phyloP scores from a whole-genome alignment of 2,329 filamentous ascomycete species.

The Colletotrichum abscissum region DNA sequence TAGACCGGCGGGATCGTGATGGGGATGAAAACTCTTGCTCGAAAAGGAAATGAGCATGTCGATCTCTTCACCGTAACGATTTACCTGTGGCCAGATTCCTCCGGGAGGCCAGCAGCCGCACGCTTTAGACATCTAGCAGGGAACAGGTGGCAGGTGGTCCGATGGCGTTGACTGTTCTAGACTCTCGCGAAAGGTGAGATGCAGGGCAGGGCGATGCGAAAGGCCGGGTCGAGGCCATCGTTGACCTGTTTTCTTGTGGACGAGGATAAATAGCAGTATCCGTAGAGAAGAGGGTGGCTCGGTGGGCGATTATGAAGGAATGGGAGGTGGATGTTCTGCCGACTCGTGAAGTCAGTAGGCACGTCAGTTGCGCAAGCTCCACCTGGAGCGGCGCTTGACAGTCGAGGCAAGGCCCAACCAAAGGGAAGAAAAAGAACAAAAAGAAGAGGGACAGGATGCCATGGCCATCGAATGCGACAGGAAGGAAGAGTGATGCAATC shows the following conservation, averaged over 20 bases:
- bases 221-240: neutral
- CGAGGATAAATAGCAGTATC: neutral
- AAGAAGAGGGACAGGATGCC: neutral
- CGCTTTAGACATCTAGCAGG: slow-evolving; percentile 11
- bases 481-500: slow-evolving; percentile 37
- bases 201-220: neutral
- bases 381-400: neutral
- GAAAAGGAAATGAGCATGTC: slow-evolving; percentile 17
- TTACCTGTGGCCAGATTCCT: slow-evolving; percentile 27
- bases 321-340: neutral
- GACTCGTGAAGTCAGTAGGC: neutral
- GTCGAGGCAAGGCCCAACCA: neutral
- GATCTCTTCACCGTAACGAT: slow-evolving; percentile 32
- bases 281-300: neutral
- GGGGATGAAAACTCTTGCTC: slow-evolving; percentile 1
- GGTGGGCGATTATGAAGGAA: slow-evolving; percentile 6
- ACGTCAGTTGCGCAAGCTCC: neutral
- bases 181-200: slow-evolving; percentile 16
- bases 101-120: slow-evolving; percentile 17
- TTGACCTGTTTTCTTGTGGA: neutral
- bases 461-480: slow-evolving; percentile 14
- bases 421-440: neutral
- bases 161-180: slow-evolving; percentile 33
- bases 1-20: slow-evolving; percentile 13
- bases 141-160: slow-evolving; percentile 23